Conservation (phyloP, 345 rosid species). For the Camelina laxa region DNA sequence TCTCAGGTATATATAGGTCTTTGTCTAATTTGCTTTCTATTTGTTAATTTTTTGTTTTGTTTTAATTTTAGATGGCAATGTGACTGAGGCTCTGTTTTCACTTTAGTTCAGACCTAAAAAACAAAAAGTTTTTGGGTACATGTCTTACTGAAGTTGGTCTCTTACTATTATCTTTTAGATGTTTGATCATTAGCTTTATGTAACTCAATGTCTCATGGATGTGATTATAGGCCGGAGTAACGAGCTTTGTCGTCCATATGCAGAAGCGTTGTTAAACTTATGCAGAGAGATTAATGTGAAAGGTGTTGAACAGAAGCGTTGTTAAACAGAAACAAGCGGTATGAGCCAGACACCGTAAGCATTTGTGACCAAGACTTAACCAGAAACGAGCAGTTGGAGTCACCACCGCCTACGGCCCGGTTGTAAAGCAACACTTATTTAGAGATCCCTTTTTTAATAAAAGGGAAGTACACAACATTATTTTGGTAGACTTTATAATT, state of each 20-base stretch:
- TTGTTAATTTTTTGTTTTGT: no score
- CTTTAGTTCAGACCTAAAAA: no score
- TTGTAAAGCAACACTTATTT: slow-evolving; percentile 16
- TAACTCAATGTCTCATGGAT: slow-evolving; percentile 22
- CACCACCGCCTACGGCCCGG: slow-evolving; percentile 3
- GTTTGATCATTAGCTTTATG: background rate
- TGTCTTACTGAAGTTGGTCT: background rate
- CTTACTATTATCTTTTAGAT: background rate
- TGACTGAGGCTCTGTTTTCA: no score
- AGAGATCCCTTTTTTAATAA: no score
- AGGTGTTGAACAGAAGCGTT: slow-evolving; percentile 65
- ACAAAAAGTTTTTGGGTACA: slow-evolving; percentile 44
- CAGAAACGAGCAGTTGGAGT: slow-evolving; percentile 20
- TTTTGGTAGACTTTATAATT: no score
- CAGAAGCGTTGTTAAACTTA: slow-evolving; percentile 69
- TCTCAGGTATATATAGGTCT: no score
- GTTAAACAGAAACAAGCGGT: slow-evolving; percentile 37
- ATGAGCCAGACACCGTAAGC: slow-evolving; percentile 5
- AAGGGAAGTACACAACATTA: no score
- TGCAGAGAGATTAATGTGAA: slow-evolving; percentile 67
- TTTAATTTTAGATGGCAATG: no score
- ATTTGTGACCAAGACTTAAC: slow-evolving; percentile 31
- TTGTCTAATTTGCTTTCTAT: no score
- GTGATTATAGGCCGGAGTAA: slow-evolving; percentile 58
- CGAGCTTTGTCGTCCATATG: slow-evolving; percentile 60